phyloP scores from a whole-genome alignment of 2,329 filamentous ascomycete genomes.

The Aulographum hederae region DNA sequence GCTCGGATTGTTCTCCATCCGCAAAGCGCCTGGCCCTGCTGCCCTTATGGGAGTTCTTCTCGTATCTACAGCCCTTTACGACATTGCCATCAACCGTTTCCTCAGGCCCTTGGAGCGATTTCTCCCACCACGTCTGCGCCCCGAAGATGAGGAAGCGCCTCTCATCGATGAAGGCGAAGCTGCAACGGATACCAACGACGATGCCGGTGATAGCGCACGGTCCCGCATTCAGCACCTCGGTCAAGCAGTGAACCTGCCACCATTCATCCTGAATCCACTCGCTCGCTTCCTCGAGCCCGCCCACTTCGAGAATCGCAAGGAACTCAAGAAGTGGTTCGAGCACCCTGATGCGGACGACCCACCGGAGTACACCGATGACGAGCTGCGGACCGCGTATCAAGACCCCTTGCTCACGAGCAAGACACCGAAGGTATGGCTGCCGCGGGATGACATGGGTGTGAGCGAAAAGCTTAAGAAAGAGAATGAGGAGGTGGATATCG shows the following conservation, averaged over 20 bases:
- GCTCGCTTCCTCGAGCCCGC: neutral
- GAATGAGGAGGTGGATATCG: slow-evolving; percentile 18
- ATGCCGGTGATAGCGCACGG: neutral
- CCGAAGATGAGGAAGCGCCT: neutral
- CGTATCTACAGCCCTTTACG: slow-evolving; percentile 20
- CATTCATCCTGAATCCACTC: neutral
- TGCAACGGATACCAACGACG: neutral
- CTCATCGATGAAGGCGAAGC: neutral
- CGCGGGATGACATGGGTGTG: slow-evolving; percentile 24
- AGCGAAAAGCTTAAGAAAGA: slow-evolving; percentile 22
- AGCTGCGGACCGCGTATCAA: slow-evolving; percentile 2
- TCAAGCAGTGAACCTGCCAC: neutral
- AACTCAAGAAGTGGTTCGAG: slow-evolving; percentile 9
- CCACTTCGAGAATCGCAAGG: slow-evolving; percentile 5
- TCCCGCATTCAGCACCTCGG: too few species aligned
- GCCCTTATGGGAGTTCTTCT: slow-evolving; percentile 23
- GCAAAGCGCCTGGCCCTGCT: slow-evolving; percentile 16
- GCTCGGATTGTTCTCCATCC: slow-evolving; percentile 9
- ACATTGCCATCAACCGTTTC: slow-evolving; percentile 9
- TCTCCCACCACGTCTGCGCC: neutral
- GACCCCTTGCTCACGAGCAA: slow-evolving; percentile 11
- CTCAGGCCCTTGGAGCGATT: slow-evolving; percentile 1
- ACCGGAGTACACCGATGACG: neutral
- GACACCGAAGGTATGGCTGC: slow-evolving; percentile 27
- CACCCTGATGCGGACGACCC: slow-evolving; percentile 2